phyloP scores from a whole-genome alignment of 345 rosid species.

The Nephelium lappaceum region DNA sequence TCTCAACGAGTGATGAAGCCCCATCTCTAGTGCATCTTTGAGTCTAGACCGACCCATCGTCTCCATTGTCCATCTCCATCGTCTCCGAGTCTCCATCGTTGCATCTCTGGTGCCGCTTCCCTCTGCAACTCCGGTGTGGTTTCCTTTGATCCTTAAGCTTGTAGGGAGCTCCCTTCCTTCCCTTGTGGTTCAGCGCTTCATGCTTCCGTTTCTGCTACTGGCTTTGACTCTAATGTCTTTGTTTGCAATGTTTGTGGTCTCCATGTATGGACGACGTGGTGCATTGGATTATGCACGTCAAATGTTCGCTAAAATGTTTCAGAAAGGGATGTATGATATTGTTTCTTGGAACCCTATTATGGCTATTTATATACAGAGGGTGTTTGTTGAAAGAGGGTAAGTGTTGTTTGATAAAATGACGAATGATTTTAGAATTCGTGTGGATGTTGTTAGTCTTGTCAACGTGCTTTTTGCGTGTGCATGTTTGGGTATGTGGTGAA shows the following conservation, averaged over 20 bases:
- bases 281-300: constrained; percentile 50
- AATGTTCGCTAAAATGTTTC: constrained; percentile 70
- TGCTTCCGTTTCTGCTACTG: constrained; percentile 36
- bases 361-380: constrained; percentile 52
- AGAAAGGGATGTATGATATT: constrained; percentile 49
- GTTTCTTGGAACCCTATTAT: constrained; percentile 82
- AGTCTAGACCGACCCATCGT: too few relatives aligned
- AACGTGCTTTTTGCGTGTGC: constrained; percentile 75
- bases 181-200: constrained; percentile 59
- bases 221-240: constrained; percentile 67
- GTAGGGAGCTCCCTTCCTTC: constrained; percentile 53
- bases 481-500: constrained; percentile 35
- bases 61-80: too few relatives aligned
- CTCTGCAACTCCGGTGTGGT: background rate
- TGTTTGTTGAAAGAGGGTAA: constrained; percentile 44
- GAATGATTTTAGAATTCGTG: constrained; percentile 31
- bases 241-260: constrained; percentile 63
- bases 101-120: too few relatives aligned
- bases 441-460: constrained; percentile 69
- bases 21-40: too few relatives aligned
- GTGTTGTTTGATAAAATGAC: constrained; percentile 58
- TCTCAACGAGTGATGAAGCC: too few relatives aligned
- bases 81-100: too few relatives aligned
- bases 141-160: constrained; percentile 80
- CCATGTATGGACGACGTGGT: constrained; percentile 71